Percentiles rank a stretch among this genome's conserved stretches.
Evolutionary conservation across 2,329 filamentous ascomycete species (phyloP).

Genomic region (Epichloe brachyelytri): DNA sequence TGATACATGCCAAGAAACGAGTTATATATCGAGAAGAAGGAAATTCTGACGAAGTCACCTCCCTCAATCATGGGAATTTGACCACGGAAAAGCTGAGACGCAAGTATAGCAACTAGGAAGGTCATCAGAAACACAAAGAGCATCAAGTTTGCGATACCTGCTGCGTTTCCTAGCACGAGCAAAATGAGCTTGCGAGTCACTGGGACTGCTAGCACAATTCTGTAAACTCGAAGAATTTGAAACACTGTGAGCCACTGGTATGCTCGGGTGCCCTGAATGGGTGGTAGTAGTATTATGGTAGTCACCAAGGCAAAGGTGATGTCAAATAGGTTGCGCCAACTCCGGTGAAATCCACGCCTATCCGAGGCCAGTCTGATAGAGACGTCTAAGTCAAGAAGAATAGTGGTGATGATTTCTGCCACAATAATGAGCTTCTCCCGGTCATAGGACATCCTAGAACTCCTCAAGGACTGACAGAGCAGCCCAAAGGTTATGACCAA

Average conservation of each 20-base stretch:
- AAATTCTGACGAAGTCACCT: conserved; percentile 54
- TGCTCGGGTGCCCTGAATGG: conserved; percentile 57
- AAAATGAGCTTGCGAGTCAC: conserved; percentile 78
- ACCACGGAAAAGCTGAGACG: conserved; percentile 82
- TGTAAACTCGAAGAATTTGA: conserved; percentile 84
- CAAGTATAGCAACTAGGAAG: conserved; percentile 86
- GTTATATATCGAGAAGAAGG: conserved; percentile 87
- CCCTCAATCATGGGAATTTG: conserved; percentile 53
- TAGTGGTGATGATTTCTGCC: conserved; percentile 63
- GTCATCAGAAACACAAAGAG: conserved; percentile 94
- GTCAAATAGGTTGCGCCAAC: conserved; percentile 67
- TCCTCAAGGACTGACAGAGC: conserved; percentile 66
- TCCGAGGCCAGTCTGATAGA: conserved; percentile 63
- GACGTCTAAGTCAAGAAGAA: conserved; percentile 72
- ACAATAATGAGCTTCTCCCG: conserved; percentile 53
- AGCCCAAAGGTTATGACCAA: conserved; percentile 67
- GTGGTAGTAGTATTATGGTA: conserved; percentile 71
- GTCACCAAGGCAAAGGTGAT: conserved; percentile 69
- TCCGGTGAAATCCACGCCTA: conserved; percentile 68
- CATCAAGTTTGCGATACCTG: conserved; percentile 87
- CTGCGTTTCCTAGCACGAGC: conserved; percentile 79
- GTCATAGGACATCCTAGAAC: conserved; percentile 54
- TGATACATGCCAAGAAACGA: conserved; percentile 97
- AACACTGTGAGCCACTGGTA: conserved; percentile 90
- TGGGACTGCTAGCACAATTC: conserved; percentile 78